A percentile compares a stretch with the other conserved stretches of the same genome.
phyloP scores from a whole-genome alignment of 768 basidiomycete genomes.

The Gymnopilus junonius region DNA sequence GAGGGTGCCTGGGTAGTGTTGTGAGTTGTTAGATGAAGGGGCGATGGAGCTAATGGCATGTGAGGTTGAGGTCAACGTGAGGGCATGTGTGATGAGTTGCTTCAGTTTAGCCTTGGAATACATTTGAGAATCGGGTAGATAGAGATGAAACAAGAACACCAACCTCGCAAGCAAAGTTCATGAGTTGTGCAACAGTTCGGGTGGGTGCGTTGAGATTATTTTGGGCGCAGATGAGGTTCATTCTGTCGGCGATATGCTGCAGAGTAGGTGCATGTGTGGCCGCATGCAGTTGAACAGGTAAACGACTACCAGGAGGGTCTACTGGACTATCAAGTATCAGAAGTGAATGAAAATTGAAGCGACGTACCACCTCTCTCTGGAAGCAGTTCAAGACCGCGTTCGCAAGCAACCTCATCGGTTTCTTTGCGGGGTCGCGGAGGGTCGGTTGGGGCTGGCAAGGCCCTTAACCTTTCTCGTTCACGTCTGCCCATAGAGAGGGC shows the following conservation, averaged over 20 bases:
- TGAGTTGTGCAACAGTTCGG: conserved; percentile 65
- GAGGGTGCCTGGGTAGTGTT: conserved; percentile 15
- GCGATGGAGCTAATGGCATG: conserved; percentile 78
- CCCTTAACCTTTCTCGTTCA: conserved; percentile 74
- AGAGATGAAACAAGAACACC: conserved; percentile 9
- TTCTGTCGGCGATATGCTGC: conserved; percentile 78
- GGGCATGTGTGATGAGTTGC: conserved; percentile 79
- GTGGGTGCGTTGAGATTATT: conserved; percentile 67
- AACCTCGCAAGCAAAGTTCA: conserved; percentile 82
- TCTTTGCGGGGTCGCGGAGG: conserved; percentile 49
- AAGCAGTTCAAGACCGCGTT: conserved; percentile 68
- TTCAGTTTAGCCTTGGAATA: conserved; percentile 77
- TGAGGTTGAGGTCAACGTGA: conserved; percentile 77
- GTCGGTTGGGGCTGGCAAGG: conserved; percentile 47
- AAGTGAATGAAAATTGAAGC: not conserved
- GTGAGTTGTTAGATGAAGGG: conserved; percentile 47
- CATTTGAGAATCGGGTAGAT: not conserved
- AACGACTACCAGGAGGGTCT: conserved; percentile 75
- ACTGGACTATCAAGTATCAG: not conserved
- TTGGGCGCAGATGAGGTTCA: conserved; percentile 83
- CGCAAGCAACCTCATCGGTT: conserved; percentile 70
- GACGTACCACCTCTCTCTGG: conserved; percentile 68
- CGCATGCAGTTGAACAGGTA: conserved; percentile 75
- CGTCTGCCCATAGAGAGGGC: conserved; percentile 70
- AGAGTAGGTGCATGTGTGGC: conserved; percentile 72